Base-by-base conservation (phyloP, 306 rosid species). In the Castanea sativa region DNA sequence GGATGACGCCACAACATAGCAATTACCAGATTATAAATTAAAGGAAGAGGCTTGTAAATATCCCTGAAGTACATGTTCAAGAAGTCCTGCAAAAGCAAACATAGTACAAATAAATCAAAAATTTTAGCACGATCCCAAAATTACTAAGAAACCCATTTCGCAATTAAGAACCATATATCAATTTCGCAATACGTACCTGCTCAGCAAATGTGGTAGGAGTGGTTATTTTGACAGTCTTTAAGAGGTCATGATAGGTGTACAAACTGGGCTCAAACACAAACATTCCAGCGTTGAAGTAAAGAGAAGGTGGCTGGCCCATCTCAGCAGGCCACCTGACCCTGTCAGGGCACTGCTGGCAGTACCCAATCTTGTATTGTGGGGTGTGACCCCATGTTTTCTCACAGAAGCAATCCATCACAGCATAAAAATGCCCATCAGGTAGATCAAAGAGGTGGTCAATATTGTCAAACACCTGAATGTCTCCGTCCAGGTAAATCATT, bases 1-100 rank as follows among this genome's bases (percentile, higher is more conserved):
- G 97, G 96, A 73, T 93, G 97, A 5, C 94, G 94, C 97, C 98
- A 93, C 16, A 93, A 49, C 98, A 93, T 88, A 0, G 98, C 94
- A 1, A 89, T 82, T 0, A 93, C 97, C 5, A 93, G 84, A 51
- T 93, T 93, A 65, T 89, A 93, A 3, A 55, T 72, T 43, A 60
- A 6, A 11, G 98, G 85, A 0, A 93, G 91, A 0, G 97, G 94
- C 43, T 76, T 86, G 76, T 90, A 93, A 5, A 88, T 55, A 45
- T 86, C 76, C 61, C 83, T 73, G 4, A 93, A 93, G 55, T 84
- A 93, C 89, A 86, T 80, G 79, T 93, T 93, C 85, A 93, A 78
- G 69, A 88, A 93, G 43, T 91, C 98, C 76, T 83, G 23, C 20
- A 10, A 45, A 33, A 53, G 0, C 10, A 32, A 65, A 4, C 3